phyloP scores from a whole-genome alignment of 2,329 filamentous ascomycete genomes.

The Aspergillus glaucus region DNA sequence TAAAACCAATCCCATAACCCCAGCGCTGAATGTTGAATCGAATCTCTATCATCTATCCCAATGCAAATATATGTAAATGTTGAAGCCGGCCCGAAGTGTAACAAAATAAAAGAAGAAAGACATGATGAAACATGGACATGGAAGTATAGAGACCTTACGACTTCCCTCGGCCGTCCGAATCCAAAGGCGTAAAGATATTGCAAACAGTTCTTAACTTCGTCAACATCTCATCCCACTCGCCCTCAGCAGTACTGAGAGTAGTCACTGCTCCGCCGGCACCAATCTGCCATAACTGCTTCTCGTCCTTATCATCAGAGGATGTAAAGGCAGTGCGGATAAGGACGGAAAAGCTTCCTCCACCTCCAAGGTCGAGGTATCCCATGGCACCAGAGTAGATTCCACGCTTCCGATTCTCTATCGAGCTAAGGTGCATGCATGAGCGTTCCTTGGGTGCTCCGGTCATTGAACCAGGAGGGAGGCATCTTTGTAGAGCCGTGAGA shows the following conservation, averaged over 20 bases:
- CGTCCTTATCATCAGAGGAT: conserved; percentile 20
- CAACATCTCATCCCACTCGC: conserved; percentile 87
- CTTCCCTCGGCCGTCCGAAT: background rate
- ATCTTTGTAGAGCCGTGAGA: conserved; percentile 68
- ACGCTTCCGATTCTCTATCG: conserved; percentile 59
- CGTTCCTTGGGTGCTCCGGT: conserved; percentile 93
- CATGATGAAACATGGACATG: background rate
- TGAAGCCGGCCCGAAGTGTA: conserved; percentile 15
- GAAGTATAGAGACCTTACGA: background rate
- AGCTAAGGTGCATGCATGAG: conserved; percentile 72
- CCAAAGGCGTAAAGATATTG: conserved; percentile 33
- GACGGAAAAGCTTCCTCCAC: conserved; percentile 84
- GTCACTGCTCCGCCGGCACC: conserved; percentile 90
- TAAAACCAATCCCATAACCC: background rate
- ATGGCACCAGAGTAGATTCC: conserved; percentile 83
- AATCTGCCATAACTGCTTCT: conserved; percentile 59
- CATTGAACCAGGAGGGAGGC: conserved; percentile 88
- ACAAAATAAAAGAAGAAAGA: conserved; percentile 3
- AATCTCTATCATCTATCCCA: conserved; percentile 9
- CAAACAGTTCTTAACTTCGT: conserved; percentile 55
- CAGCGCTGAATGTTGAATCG: conserved; percentile 28
- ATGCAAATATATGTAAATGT: conserved; percentile 16
- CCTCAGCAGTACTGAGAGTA: conserved; percentile 68
- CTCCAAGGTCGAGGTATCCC: conserved; percentile 81
- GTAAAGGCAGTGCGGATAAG: conserved; percentile 75